These are phyloP conservation scores for Oligophagozyma castellii DNA, from an alignment of 1,139 yeast species.

Conservation along the genomic window DNA sequence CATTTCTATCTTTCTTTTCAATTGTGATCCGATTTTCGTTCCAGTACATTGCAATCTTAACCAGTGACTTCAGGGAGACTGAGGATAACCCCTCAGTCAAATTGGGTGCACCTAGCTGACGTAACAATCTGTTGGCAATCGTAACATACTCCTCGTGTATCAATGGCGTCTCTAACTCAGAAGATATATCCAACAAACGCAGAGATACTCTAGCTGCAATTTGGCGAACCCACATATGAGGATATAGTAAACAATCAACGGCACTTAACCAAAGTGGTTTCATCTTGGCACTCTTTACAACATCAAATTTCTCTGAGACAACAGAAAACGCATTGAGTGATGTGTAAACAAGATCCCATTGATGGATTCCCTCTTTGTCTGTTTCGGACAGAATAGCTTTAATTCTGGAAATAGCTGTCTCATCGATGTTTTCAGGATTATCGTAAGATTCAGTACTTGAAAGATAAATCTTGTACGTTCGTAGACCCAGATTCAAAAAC, in stretches of 20 bases:
- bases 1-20: constrained; percentile 16
- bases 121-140: constrained; percentile 52
- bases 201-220: constrained; percentile 47
- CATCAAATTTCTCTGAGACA: constrained; percentile 21
- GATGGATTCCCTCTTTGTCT: constrained; percentile 24
- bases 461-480: constrained; percentile 53
- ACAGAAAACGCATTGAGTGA: constrained; percentile 41
- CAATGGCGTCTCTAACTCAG: background rate
- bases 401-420: constrained; percentile 28
- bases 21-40: constrained; percentile 32
- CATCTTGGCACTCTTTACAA: constrained; percentile 22
- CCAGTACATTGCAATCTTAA: constrained; percentile 53
- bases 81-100: constrained; percentile 51
- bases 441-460: constrained; percentile 35
- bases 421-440: constrained; percentile 28
- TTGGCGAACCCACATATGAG: constrained; percentile 86
- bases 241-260: constrained; percentile 51
- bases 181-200: background rate
- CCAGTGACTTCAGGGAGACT: constrained; percentile 56
- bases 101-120: constrained; percentile 72
- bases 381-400: constrained; percentile 29
- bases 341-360: constrained; percentile 72
- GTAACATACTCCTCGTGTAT: constrained; percentile 37
- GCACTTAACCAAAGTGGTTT: constrained; percentile 39
- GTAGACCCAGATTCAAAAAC: constrained; percentile 65